A percentile compares a stretch with the other conserved stretches of the same genome.
Conservation (phyloP, 106 monocot genomes). For the Cymbidium sinense region DNA sequence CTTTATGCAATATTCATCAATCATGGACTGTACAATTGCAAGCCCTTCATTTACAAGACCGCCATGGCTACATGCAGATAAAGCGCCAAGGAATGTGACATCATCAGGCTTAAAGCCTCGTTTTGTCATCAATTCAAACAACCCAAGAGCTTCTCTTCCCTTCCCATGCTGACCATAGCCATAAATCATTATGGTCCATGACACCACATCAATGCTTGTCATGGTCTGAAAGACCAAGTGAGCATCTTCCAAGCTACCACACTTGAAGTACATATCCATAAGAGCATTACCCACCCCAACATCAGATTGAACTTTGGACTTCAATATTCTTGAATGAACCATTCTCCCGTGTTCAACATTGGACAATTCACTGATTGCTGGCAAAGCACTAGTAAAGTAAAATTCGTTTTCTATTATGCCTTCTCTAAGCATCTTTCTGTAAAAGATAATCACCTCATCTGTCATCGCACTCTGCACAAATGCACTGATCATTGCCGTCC, state of each 20-base stretch:
- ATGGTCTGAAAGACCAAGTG: slow-evolving; percentile 34
- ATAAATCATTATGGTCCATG: slow-evolving; percentile 50
- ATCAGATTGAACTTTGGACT: slow-evolving; percentile 28
- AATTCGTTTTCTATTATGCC: slow-evolving; percentile 59
- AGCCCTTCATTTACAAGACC: slow-evolving; percentile 64
- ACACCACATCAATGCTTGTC: slow-evolving; percentile 32
- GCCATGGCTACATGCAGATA: slow-evolving; percentile 64
- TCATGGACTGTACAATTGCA: slow-evolving; percentile 46
- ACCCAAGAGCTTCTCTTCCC: slow-evolving; percentile 38
- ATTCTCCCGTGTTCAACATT: slow-evolving; percentile 47
- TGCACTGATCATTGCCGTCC: slow-evolving; percentile 64
- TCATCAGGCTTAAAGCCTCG: slow-evolving; percentile 40
- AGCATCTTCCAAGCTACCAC: slow-evolving; percentile 54
- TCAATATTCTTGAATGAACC: slow-evolving; percentile 44
- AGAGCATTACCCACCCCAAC: slow-evolving; percentile 54
- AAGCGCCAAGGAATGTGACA: slow-evolving; percentile 42
- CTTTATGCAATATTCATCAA: slow-evolving; percentile 20
- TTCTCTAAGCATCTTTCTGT: slow-evolving; percentile 36
- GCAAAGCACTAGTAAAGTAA: slow-evolving; percentile 43
- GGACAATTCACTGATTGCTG: slow-evolving; percentile 23
- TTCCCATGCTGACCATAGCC: slow-evolving; percentile 67
- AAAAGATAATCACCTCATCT: slow-evolving; percentile 30
- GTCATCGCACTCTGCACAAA: slow-evolving; percentile 26
- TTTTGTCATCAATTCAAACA: slow-evolving; percentile 28
- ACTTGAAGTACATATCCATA: slow-evolving; percentile 83